Evolutionary conservation across 1,284 basidiomycete genomes (phyloP).

Genomic region (Rhodotorula sp.): DNA sequence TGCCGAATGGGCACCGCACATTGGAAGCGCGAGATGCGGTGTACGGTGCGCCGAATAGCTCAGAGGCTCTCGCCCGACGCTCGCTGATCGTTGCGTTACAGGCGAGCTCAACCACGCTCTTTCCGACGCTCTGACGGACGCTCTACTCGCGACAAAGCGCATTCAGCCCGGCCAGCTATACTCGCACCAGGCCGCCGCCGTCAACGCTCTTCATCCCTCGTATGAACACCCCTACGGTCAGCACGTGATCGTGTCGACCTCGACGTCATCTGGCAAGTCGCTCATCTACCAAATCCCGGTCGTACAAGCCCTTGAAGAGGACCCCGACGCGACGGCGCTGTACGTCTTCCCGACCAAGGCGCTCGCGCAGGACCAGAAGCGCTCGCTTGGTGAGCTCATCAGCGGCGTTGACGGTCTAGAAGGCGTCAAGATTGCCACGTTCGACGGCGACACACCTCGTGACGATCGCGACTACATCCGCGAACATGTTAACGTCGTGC

Average conservation of each 20-base stretch:
- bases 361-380: conserved; percentile 82
- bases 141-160: conserved; percentile 64
- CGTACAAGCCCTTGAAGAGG: conserved; percentile 66
- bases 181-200: conserved; percentile 74
- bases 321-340: conserved; percentile 68
- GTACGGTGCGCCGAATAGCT: conserved; percentile 54
- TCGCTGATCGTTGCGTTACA: conserved; percentile 44
- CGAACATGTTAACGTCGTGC: conserved; percentile 49
- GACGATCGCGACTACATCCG: conserved; percentile 56
- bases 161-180: conserved; percentile 65
- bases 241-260: conserved; percentile 84
- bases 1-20: conserved; percentile 56
- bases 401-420: conserved; percentile 64
- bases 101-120: conserved; percentile 61
- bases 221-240: conserved; percentile 53
- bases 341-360: conserved; percentile 94
- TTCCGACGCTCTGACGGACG: conserved; percentile 62
- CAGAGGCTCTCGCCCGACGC: neutral
- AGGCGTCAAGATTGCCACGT: conserved; percentile 68
- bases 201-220: conserved; percentile 60
- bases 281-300: conserved; percentile 81
- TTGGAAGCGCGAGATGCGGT: conserved; percentile 60
- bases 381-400: conserved; percentile 68
- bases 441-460: conserved; percentile 83
- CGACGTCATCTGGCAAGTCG: conserved; percentile 88